Evolutionary conservation across 2,329 filamentous ascomycete genomes (phyloP).

Genomic region (Ascochyta koolunga): DNA sequence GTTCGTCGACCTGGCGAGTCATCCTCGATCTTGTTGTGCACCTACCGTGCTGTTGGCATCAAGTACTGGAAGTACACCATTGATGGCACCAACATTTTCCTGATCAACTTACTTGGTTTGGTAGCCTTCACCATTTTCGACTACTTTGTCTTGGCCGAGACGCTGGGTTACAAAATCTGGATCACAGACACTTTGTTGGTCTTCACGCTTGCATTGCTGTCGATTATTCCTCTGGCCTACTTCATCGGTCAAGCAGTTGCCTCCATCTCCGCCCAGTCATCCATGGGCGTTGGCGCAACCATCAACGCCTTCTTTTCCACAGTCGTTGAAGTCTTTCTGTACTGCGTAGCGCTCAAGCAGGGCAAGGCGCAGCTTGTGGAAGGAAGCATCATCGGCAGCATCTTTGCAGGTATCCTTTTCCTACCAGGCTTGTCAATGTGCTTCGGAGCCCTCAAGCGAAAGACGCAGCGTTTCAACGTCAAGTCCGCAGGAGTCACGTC

Average conservation of each 20-base stretch:
- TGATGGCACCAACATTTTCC: slow-evolving; percentile 97
- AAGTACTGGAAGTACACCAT: slow-evolving; percentile 99
- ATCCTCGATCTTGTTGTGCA: slow-evolving; percentile 90
- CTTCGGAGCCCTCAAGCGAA: slow-evolving; percentile 95
- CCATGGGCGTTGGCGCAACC: slow-evolving; percentile 95
- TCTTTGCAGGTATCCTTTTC: slow-evolving; percentile 95
- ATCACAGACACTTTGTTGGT: slow-evolving; percentile 85
- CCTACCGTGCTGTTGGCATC: slow-evolving; percentile 89
- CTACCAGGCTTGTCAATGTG: slow-evolving; percentile 97
- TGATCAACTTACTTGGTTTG: slow-evolving; percentile 93
- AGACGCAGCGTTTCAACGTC: slow-evolving; percentile 98
- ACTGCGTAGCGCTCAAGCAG: slow-evolving; percentile 90
- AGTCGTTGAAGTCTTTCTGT: slow-evolving; percentile 95
- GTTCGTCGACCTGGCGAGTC: slow-evolving; percentile 73
- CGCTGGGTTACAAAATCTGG: slow-evolving; percentile 71
- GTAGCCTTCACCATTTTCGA: slow-evolving; percentile 96
- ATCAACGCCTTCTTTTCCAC: slow-evolving; percentile 99
- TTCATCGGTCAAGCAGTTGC: slow-evolving; percentile 98
- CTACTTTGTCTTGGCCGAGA: slow-evolving; percentile 76
- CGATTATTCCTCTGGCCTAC: slow-evolving; percentile 95
- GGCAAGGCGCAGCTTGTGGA: slow-evolving; percentile 94
- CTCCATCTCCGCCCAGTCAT: slow-evolving; percentile 97
- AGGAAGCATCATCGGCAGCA: slow-evolving; percentile 95
- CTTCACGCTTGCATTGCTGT: slow-evolving; percentile 82
- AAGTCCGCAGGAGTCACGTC: slow-evolving; percentile 95